phyloP scores from a whole-genome alignment of 2,329 filamentous ascomycete genomes.

The Huntiella abstrusa region DNA sequence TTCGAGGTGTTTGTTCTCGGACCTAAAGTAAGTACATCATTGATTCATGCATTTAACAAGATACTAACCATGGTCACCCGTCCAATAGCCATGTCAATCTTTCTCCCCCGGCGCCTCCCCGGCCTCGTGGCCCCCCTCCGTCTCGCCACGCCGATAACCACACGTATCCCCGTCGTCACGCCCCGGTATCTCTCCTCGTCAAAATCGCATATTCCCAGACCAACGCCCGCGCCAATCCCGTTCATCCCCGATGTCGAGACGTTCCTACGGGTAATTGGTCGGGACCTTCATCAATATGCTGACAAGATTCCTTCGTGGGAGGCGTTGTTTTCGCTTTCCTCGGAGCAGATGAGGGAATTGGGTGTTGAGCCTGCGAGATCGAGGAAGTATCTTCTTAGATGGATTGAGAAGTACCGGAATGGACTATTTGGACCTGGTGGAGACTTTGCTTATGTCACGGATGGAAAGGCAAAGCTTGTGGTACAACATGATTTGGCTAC shows the following conservation, averaged over 20 bases:
- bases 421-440: slow-evolving; percentile 67
- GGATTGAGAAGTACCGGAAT: slow-evolving; percentile 68
- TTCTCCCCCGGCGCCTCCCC: slow-evolving; percentile 4
- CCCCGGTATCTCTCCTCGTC: slow-evolving; percentile 3
- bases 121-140: slow-evolving; percentile 1
- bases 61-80: no score
- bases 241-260: slow-evolving; percentile 72
- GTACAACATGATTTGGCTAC: slow-evolving; percentile 21
- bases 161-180: background rate
- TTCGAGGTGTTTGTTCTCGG: no score
- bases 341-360: slow-evolving; percentile 58
- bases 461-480: slow-evolving; percentile 33
- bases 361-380: slow-evolving; percentile 73
- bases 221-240: slow-evolving; percentile 41
- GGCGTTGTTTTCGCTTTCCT: slow-evolving; percentile 65
- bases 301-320: slow-evolving; percentile 84
- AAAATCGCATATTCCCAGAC: slow-evolving; percentile 8
- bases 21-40: no score
- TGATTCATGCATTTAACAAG: no score
- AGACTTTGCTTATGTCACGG: slow-evolving; percentile 53
- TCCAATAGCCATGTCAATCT: background rate
- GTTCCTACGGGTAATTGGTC: slow-evolving; percentile 82
- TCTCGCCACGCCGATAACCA: background rate
- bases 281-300: slow-evolving; percentile 62
- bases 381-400: slow-evolving; percentile 68